Evolutionary conservation across 2,329 filamentous ascomycete genomes (phyloP).

Genomic region (Colletotrichum simmondsii): DNA sequence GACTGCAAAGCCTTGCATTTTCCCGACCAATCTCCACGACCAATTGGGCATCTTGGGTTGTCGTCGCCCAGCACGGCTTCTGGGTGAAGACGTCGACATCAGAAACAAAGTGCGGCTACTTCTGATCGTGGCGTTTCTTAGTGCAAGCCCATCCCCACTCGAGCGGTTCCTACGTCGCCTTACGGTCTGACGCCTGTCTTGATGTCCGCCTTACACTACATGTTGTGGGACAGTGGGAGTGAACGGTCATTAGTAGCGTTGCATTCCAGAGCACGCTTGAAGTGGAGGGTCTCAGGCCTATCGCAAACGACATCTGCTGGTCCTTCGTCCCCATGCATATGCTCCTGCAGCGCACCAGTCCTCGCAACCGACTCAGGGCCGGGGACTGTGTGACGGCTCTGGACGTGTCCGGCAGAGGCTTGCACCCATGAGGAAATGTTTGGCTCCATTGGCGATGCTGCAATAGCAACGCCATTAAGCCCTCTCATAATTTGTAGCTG

Average conservation of each 20-base stretch:
- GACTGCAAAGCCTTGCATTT: slow-evolving; percentile 48
- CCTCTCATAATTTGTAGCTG: neutral
- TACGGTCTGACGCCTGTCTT: slow-evolving; percentile 14
- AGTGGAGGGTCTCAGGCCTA: neutral
- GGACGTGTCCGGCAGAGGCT: slow-evolving; percentile 11
- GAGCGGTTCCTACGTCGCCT: slow-evolving; percentile 18
- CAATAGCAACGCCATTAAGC: slow-evolving; percentile 26
- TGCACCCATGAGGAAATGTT: slow-evolving; percentile 2
- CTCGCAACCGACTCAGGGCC: slow-evolving; percentile 16
- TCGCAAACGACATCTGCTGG: neutral
- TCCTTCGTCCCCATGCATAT: neutral
- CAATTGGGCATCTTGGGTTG: slow-evolving; percentile 35
- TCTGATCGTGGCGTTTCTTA: slow-evolving; percentile 31
- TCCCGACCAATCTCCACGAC: slow-evolving; percentile 47
- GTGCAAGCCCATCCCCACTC: slow-evolving; percentile 18
- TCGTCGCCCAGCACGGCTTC: neutral
- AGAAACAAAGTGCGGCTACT: slow-evolving; percentile 46
- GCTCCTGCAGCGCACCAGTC: slow-evolving; percentile 10
- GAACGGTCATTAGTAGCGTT: neutral
- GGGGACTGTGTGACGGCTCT: neutral
- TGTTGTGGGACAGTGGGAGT: neutral
- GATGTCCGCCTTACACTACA: neutral
- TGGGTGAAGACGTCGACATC: slow-evolving; percentile 31
- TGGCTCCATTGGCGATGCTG: slow-evolving; percentile 24
- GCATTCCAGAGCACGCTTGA: slow-evolving; percentile 12